Conservation (phyloP, 805 yeast genomes). For the Lipomyces starkeyi region DNA sequence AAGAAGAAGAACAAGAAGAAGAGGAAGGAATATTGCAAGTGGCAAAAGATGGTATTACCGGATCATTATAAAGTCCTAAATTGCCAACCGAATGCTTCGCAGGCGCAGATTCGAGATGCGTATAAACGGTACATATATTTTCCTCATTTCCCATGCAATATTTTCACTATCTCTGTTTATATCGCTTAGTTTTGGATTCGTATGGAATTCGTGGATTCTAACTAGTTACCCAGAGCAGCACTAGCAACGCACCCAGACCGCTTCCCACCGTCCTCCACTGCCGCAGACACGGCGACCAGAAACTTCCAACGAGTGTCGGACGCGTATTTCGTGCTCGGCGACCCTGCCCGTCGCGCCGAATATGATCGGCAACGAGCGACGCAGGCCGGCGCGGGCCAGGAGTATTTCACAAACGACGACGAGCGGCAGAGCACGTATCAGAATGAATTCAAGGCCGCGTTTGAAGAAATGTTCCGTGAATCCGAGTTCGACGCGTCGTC, state of each 20-base stretch:
- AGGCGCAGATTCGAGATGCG: slow-evolving; percentile 36
- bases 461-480: slow-evolving; percentile 40
- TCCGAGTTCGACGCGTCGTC: slow-evolving; percentile 21
- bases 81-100: slow-evolving; percentile 26
- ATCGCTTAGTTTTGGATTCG: neutral
- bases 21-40: neutral
- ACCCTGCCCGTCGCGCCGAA: slow-evolving; percentile 28
- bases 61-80: slow-evolving; percentile 32
- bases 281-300: slow-evolving; percentile 32
- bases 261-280: slow-evolving; percentile 26
- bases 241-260: slow-evolving; percentile 40
- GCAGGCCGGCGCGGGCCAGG: neutral
- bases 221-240: slow-evolving; percentile 33
- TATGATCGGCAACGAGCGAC: slow-evolving; percentile 35
- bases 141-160: neutral
- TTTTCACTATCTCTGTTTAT: no score
- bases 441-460: slow-evolving; percentile 37
- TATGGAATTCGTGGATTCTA: neutral
- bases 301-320: slow-evolving; percentile 38
- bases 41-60: slow-evolving; percentile 9
- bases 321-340: slow-evolving; percentile 39
- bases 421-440: slow-evolving; percentile 28
- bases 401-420: slow-evolving; percentile 23
- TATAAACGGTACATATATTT: slow-evolving; percentile 30
- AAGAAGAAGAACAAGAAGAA: no score